Conservation (phyloP, 441 rosid species). For the Populus hybrid region DNA sequence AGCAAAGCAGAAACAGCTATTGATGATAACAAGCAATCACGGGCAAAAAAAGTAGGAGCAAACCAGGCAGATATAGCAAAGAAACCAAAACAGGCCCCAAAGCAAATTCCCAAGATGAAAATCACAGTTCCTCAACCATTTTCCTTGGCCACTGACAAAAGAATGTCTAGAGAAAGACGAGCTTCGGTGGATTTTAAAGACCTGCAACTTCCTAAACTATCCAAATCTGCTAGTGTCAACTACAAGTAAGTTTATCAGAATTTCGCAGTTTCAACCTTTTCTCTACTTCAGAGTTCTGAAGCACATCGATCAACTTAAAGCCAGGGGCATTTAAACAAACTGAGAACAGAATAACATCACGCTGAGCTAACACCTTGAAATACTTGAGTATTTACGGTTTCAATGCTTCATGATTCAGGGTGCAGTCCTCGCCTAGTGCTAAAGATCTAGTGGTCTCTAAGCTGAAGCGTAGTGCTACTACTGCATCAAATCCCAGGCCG, state of each 20-base stretch:
- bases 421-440: not conserved
- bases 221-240: constrained; percentile 31
- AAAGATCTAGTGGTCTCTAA: constrained; percentile 1
- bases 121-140: constrained; percentile 38
- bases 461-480: not conserved
- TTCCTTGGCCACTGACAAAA: constrained; percentile 26
- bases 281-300: too few species aligned
- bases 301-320: too few species aligned
- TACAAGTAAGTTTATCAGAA: constrained; percentile 24
- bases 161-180: constrained; percentile 15
- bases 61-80: constrained; percentile 9
- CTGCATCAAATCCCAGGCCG: constrained; percentile 2
- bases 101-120: constrained; percentile 17
- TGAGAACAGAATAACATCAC: too few species aligned
- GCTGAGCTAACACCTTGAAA: too few species aligned
- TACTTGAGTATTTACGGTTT: too few species aligned
- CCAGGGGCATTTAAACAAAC: too few species aligned
- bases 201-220: constrained; percentile 16
- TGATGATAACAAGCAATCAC: not conserved
- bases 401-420: too few species aligned
- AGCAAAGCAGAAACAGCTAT: not conserved
- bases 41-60: constrained; percentile 2
- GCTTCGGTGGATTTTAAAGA: constrained; percentile 19
- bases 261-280: too few species aligned
- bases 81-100: constrained; percentile 28